These are phyloP conservation scores for Mycena kentingensis DNA, from an alignment of 768 basidiomycete genomes.

Conservation along the genomic window DNA sequence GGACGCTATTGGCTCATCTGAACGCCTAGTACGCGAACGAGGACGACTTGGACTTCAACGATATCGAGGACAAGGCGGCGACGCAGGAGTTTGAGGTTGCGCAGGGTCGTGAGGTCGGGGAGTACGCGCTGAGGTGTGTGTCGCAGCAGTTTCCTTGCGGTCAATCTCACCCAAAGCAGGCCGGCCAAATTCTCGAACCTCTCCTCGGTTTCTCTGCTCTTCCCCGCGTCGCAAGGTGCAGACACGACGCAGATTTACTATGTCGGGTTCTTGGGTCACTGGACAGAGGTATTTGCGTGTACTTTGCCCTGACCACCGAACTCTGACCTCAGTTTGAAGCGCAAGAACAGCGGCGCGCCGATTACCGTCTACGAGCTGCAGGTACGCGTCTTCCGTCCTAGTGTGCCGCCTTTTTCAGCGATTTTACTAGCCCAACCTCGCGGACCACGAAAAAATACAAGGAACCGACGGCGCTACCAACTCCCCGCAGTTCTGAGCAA, in stretches of 20 bases:
- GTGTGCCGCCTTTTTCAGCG: too few species aligned
- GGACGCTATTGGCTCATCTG: not conserved
- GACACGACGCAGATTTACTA: conserved; percentile 80
- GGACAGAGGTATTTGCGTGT: conserved; percentile 61
- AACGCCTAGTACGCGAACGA: conserved; percentile 70
- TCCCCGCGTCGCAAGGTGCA: conserved; percentile 79
- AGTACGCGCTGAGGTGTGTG: conserved; percentile 82
- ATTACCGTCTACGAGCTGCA: conserved; percentile 88
- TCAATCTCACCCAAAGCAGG: conserved; percentile 40
- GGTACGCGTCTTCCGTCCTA: too few species aligned
- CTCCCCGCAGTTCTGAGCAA: conserved; percentile 39
- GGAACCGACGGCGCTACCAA: conserved; percentile 68
- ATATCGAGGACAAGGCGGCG: conserved; percentile 60
- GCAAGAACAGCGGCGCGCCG: conserved; percentile 74
- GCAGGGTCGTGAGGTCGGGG: conserved; percentile 74
- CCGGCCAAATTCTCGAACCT: conserved; percentile 85
- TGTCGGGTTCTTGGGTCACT: conserved; percentile 81
- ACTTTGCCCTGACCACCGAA: not conserved
- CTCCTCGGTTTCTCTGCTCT: conserved; percentile 78
- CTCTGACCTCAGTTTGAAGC: conserved; percentile 43
- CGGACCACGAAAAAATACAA: conserved; percentile 85
- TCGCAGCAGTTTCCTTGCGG: not conserved
- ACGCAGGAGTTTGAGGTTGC: conserved; percentile 75
- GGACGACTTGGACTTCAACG: conserved; percentile 80
- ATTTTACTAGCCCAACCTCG: too few species aligned